These are phyloP conservation scores for Cutaneotrichosporon sp. DNA, from an alignment of 1,284 basidiomycete genomes.

Conservation along the genomic window DNA sequence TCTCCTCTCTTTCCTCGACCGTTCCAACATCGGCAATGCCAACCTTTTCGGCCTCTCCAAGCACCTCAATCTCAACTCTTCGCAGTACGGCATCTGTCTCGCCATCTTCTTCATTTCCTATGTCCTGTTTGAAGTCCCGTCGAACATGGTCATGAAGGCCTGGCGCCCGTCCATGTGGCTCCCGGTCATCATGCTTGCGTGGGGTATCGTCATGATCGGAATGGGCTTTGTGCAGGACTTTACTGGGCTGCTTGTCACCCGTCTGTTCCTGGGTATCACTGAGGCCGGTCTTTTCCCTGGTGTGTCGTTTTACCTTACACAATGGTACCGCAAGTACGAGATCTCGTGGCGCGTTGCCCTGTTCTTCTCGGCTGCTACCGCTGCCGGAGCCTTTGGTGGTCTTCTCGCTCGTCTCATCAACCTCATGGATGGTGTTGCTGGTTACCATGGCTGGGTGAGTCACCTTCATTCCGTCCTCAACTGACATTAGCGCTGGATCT, in stretches of 20 bases:
- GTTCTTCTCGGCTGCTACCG: constrained; percentile 46
- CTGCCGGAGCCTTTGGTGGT: constrained; percentile 48
- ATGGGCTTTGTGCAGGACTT: constrained; percentile 48
- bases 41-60: constrained; percentile 29
- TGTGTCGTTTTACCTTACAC: constrained; percentile 38
- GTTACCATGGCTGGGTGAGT: constrained; percentile 38
- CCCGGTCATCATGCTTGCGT: constrained; percentile 38
- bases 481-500: constrained; percentile 57
- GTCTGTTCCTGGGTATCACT: constrained; percentile 35
- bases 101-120: constrained; percentile 45
- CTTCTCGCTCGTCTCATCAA: constrained; percentile 46
- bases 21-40: constrained; percentile 6
- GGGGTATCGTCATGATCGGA: constrained; percentile 48
- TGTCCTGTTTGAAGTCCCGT: constrained; percentile 53
- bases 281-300: constrained; percentile 45
- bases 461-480: neutral
- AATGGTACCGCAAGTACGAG: constrained; percentile 43
- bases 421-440: constrained; percentile 45
- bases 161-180: constrained; percentile 32
- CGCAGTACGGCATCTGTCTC: constrained; percentile 30
- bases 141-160: constrained; percentile 55
- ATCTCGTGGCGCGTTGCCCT: constrained; percentile 40
- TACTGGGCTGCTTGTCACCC: constrained; percentile 35
- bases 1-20: constrained; percentile 39
- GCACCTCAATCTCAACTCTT: constrained; percentile 24